phyloP scores from a whole-genome alignment of 2,329 filamentous ascomycete genomes.

The Penicillium hesseltinei region DNA sequence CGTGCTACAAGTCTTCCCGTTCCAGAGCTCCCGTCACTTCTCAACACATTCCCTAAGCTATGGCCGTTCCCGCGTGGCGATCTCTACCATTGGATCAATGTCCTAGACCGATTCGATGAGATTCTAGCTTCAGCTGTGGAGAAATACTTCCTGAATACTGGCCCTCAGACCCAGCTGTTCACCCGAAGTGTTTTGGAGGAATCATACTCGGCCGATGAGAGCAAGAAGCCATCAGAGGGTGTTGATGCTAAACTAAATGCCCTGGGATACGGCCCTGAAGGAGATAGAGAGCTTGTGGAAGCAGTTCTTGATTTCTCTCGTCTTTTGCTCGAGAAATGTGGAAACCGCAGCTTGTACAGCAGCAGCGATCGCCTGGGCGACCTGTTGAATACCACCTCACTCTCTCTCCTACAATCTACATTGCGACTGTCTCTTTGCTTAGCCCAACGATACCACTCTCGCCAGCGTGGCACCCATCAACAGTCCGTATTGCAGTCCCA shows the following conservation, averaged over 20 bases:
- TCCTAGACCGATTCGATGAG: slow-evolving; percentile 89
- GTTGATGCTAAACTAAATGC: slow-evolving; percentile 55
- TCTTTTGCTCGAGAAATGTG: slow-evolving; percentile 88
- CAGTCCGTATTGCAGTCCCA: slow-evolving; percentile 77
- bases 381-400: slow-evolving; percentile 81
- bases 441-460: slow-evolving; percentile 87
- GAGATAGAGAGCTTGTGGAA: slow-evolving; percentile 77
- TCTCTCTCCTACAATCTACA: slow-evolving; percentile 72
- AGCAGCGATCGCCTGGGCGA: slow-evolving; percentile 89
- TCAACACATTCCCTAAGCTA: slow-evolving; percentile 76
- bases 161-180: slow-evolving; percentile 78
- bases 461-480: slow-evolving; percentile 73
- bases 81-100: slow-evolving; percentile 95
- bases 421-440: slow-evolving; percentile 80
- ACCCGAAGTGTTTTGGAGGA: slow-evolving; percentile 41
- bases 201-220: slow-evolving; percentile 59
- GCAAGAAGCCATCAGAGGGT: slow-evolving; percentile 54
- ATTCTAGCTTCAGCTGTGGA: slow-evolving; percentile 79
- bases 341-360: slow-evolving; percentile 92
- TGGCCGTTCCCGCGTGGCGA: slow-evolving; percentile 97
- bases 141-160: slow-evolving; percentile 74
- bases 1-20: slow-evolving; percentile 63
- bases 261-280: slow-evolving; percentile 68
- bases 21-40: slow-evolving; percentile 71
- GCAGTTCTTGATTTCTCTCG: slow-evolving; percentile 80